A percentile compares a stretch with the other conserved stretches of the same genome.
phyloP scores from a whole-genome alignment of 352 stramenopile species.

The Aphanomyces stellatus region DNA sequence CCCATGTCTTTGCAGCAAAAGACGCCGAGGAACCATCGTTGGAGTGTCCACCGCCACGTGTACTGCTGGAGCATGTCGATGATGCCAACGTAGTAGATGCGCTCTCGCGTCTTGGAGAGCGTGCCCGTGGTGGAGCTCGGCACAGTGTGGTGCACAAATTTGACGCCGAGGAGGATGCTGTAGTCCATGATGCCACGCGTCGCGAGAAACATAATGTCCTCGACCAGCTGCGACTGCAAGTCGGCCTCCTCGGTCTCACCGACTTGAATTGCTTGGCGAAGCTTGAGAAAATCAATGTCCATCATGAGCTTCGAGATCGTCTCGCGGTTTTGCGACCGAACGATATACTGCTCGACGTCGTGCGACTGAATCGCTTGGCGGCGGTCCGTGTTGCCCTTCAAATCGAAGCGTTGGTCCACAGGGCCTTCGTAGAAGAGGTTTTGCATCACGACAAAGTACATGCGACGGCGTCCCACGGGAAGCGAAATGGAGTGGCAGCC shows the following conservation, averaged over 20 bases:
- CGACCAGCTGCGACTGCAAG: constrained; percentile 60
- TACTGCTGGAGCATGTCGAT: constrained; percentile 81
- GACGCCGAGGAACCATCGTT: constrained; percentile 60
- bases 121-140: constrained; percentile 21
- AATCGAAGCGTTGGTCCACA: constrained; percentile 68
- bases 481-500: constrained; percentile 78
- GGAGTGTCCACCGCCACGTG: constrained; percentile 76
- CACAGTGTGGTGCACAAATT: constrained; percentile 34
- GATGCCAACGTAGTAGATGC: constrained; percentile 69
- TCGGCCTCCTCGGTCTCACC: constrained; percentile 31
- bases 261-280: constrained; percentile 49
- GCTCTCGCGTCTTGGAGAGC: constrained; percentile 34
- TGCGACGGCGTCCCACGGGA: constrained; percentile 62
- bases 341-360: constrained; percentile 54
- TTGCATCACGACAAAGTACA: constrained; percentile 76
- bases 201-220: constrained; percentile 75
- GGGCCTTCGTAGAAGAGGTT: constrained; percentile 39
- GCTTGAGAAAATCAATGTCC: constrained; percentile 80
- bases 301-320: constrained; percentile 75
- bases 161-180: constrained; percentile 63
- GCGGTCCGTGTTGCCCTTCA: constrained; percentile 71
- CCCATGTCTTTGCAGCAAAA: constrained; percentile 70
- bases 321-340: constrained; percentile 45
- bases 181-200: constrained; percentile 80
- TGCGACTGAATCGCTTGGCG: constrained; percentile 56